Percentiles rank a stretch among this genome's conserved stretches.
Evolutionary conservation across 2,329 filamentous ascomycete genomes (phyloP).

Genomic region (Talaromyces sp.): DNA sequence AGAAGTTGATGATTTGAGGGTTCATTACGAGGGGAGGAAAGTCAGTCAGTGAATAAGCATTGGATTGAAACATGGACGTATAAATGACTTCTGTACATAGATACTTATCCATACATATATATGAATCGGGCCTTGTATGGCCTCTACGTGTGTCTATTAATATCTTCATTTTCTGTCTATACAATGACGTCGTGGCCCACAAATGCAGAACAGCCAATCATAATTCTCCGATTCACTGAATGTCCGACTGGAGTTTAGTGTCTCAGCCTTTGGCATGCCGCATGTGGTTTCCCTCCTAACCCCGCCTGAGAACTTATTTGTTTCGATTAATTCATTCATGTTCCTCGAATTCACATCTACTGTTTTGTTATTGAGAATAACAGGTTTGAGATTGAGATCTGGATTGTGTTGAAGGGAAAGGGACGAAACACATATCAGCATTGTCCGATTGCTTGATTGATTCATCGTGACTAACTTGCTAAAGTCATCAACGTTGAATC

Average conservation of each 20-base stretch:
- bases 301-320: too few relatives aligned
- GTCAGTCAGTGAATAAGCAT: conserved; percentile 26
- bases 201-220: background rate
- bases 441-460: too few relatives aligned
- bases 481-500: too few relatives aligned
- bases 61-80: background rate
- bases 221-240: background rate
- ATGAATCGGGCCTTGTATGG: too few relatives aligned
- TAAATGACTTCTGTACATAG: background rate
- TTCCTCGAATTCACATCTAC: too few relatives aligned
- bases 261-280: background rate
- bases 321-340: too few relatives aligned
- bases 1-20: conserved; percentile 62
- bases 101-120: background rate
- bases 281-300: background rate
- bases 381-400: too few relatives aligned
- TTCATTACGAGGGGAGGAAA: conserved; percentile 34
- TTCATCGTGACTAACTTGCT: too few relatives aligned
- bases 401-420: too few relatives aligned
- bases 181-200: background rate
- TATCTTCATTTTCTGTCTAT: background rate
- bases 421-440: too few relatives aligned
- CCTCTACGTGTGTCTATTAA: too few relatives aligned
- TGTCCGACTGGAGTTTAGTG: background rate
- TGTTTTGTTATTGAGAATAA: too few relatives aligned